Conservation (phyloP, 441 rosid species). For the Populus hybrid region DNA sequence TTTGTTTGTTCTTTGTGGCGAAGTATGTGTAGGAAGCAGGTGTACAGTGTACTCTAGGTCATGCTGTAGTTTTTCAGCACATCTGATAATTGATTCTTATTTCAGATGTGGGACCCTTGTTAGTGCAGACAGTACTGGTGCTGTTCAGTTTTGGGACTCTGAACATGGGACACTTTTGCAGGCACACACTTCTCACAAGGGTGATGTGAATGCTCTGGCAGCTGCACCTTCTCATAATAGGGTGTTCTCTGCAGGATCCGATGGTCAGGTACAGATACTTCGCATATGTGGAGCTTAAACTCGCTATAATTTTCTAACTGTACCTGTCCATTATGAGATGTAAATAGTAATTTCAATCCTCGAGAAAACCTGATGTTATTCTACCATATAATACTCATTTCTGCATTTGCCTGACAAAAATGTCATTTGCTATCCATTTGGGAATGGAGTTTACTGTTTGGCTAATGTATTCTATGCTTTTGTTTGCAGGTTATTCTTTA, state of each 20-base stretch:
- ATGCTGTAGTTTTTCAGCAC: background rate
- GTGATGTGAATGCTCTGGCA: slow-evolving; percentile 87
- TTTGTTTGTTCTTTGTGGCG: background rate
- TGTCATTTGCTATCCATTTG: background rate
- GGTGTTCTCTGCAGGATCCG: slow-evolving; percentile 93
- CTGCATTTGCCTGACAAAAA: background rate
- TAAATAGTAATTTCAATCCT: background rate
- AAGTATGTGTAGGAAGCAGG: background rate
- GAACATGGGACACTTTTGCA: slow-evolving; percentile 81
- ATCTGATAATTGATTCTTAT: slow-evolving; percentile 20
- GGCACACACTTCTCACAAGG: slow-evolving; percentile 78
- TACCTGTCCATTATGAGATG: background rate
- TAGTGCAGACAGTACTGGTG: slow-evolving; percentile 90
- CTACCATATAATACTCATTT: background rate
- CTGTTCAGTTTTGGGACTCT: slow-evolving; percentile 94
- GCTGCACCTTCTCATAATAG: slow-evolving; percentile 80
- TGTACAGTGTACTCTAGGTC: background rate
- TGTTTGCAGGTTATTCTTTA: slow-evolving; percentile 69
- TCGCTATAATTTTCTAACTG: background rate
- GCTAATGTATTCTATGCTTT: slow-evolving; percentile 16
- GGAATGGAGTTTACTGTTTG: background rate
- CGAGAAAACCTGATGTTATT: too few relatives aligned
- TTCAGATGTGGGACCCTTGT: slow-evolving; percentile 79
- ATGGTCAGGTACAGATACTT: slow-evolving; percentile 69
- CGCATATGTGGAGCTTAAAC: background rate